Evolutionary conservation across 768 basidiomycete genomes (phyloP), one percentile per base, ranked within the genome.

Genomic region (Tulasnella sp.): DNA sequence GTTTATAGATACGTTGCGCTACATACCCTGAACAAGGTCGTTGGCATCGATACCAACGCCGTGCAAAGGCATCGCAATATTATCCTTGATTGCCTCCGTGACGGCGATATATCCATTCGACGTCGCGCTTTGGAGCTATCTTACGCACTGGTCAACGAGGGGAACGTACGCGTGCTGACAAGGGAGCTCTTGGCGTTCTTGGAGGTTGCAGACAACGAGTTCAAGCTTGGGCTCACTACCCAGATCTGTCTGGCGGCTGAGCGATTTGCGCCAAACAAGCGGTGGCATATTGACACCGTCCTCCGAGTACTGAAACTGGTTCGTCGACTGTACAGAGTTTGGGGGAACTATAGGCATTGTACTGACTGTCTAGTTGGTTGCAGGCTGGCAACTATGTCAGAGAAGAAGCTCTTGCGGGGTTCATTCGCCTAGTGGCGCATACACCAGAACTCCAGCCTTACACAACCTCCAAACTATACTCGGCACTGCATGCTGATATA

Each of bases 241-340:
- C 95, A 99, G 71, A 93, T 99, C 50, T 90, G 86, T 56, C 75
- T 97, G 24, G 95, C 93, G 1, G 96, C 96, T 0, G 96, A 99
- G 72, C 78, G 93, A 47, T 98, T 90, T 68, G 95, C 95, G 0
- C 96, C 96, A 0, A 97, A 95, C 71, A 94, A 94, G 72, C 79
- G 96, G 64, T 99, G 95, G 95, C 96, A 99, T 70, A 99, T 99
- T 54, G 96, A 98, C 70, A 98, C 96, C 0, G 89, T 97, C 3
- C 73, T 99, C 50, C 81, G 96, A 27, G 89, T 92, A 1, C 72
- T 99, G 63, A 94, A 93, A 70, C 73, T 97, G 67, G 94, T 95
- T 61, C 60, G 85, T 76, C 2, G 1, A 21, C 13, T 42, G 21
- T 43, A 41, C 34, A 17, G 21, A 19, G 17, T 23, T 42, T 42